phyloP scores from a whole-genome alignment of 495 filamentous ascomycete species.

The Hypoxylon fragiforme region DNA sequence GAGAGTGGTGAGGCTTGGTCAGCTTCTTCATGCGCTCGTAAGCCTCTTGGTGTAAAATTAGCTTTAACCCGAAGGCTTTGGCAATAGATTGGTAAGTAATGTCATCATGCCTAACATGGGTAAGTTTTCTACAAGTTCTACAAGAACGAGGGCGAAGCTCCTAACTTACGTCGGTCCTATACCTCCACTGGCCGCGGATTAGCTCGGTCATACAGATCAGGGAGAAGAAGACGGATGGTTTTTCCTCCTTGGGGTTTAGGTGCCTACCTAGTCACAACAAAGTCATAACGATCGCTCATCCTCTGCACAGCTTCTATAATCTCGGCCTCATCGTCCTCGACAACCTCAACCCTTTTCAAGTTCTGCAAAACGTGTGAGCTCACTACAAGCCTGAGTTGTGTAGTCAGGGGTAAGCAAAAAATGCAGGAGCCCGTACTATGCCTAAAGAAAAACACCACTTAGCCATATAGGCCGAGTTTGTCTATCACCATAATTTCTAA shows the following conservation, averaged over 20 bases:
- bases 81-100: slow-evolving; percentile 96
- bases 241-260: background rate
- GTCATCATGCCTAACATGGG: slow-evolving; percentile 80
- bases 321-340: slow-evolving; percentile 85
- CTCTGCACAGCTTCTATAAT: slow-evolving; percentile 85
- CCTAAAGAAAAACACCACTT: slow-evolving; percentile 92
- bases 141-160: background rate
- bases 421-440: slow-evolving; percentile 56
- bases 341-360: slow-evolving; percentile 87
- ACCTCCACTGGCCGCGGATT: slow-evolving; percentile 64
- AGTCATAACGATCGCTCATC: slow-evolving; percentile 87
- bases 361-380: slow-evolving; percentile 46
- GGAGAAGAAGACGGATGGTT: no score
- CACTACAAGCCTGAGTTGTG: background rate
- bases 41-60: slow-evolving; percentile 74
- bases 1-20: slow-evolving; percentile 68
- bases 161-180: slow-evolving; percentile 83
- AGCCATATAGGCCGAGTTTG: slow-evolving; percentile 89
- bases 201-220: background rate
- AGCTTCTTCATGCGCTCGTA: slow-evolving; percentile 81
- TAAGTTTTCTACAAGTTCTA: slow-evolving; percentile 20
- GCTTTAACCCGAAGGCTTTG: slow-evolving; percentile 77
- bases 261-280: slow-evolving; percentile 76
- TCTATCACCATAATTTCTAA: slow-evolving; percentile 54
- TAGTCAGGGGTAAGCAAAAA: background rate